Conservation (phyloP, 192 early-diverging fungal genomes). For the Entomortierella parvispora region DNA sequence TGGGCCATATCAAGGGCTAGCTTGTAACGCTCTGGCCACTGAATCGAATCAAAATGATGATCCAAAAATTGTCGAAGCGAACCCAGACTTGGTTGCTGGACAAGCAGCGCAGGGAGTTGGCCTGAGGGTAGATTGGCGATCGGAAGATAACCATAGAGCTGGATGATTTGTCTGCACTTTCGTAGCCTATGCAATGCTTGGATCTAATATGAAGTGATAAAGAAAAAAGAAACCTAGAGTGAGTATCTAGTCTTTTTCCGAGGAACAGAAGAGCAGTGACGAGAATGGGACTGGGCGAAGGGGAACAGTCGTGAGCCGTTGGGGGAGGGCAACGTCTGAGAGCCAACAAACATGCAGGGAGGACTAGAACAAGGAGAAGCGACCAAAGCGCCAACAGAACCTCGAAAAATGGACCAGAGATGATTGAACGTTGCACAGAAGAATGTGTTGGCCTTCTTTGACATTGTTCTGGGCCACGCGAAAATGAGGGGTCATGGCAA, state of each 20-base stretch:
- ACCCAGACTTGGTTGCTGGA: conserved; percentile 41
- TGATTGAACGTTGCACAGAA: too few relatives aligned
- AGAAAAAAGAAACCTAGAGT: neutral
- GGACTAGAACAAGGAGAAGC: too few relatives aligned
- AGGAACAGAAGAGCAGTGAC: neutral
- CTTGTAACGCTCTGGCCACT: conserved; percentile 48
- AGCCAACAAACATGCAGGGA: too few relatives aligned
- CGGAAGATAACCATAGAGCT: conserved; percentile 45
- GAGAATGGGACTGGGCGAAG: neutral
- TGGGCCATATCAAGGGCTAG: conserved; percentile 44
- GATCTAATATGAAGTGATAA: conserved; percentile 13
- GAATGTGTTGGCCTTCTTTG: too few relatives aligned
- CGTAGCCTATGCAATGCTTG: conserved; percentile 42
- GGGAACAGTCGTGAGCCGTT: neutral
- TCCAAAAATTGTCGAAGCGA: conserved; percentile 36
- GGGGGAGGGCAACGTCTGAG: too few relatives aligned
- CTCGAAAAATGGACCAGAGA: too few relatives aligned
- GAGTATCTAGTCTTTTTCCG: neutral
- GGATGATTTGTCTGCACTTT: conserved; percentile 35
- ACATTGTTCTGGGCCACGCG: too few relatives aligned
- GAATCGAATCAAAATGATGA: conserved; percentile 20
- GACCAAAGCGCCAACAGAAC: too few relatives aligned
- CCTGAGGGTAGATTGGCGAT: conserved; percentile 27
- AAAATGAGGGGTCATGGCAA: neutral
- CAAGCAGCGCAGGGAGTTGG: conserved; percentile 39